These are phyloP conservation scores for Ophiocordyceps polyrhachis-furcata DNA, from an alignment of 2,329 filamentous ascomycete genomes.

Conservation along the genomic window DNA sequence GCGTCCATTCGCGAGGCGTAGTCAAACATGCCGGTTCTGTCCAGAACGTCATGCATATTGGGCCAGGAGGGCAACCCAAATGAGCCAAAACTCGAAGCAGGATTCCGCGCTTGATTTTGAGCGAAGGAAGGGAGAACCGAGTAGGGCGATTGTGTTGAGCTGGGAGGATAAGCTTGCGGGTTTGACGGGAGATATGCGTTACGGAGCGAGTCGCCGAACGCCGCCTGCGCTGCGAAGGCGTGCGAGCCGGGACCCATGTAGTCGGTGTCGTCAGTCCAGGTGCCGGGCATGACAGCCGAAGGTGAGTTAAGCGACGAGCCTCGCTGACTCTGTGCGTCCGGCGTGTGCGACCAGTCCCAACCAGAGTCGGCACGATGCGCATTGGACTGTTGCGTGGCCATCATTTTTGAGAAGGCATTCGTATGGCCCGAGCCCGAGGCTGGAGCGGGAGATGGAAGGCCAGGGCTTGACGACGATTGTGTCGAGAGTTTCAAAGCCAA, in stretches of 20 bases:
- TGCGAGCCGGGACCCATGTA: not conserved
- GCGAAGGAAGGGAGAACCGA: not conserved
- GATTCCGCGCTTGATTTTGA: not conserved
- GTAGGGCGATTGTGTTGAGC: not conserved
- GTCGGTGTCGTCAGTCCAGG: not conserved
- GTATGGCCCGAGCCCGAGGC: not conserved
- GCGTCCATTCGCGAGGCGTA: constrained; percentile 16
- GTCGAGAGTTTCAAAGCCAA: constrained; percentile 11
- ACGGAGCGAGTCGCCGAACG: not conserved
- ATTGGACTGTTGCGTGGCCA: constrained; percentile 4
- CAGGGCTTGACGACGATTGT: constrained; percentile 4
- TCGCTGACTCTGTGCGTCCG: not conserved
- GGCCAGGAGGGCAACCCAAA: constrained; percentile 1
- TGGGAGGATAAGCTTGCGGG: not conserved
- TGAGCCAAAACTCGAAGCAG: not conserved
- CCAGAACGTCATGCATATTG: constrained; percentile 16
- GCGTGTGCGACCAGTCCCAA: not conserved
- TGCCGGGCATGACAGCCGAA: not conserved
- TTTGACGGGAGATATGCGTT: not conserved
- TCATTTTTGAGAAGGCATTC: constrained; percentile 3
- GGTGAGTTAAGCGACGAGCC: not conserved
- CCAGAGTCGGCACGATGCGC: not conserved
- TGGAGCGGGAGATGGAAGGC: not conserved
- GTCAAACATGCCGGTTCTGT: constrained; percentile 18
- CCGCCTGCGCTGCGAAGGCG: not conserved